These are phyloP conservation scores for Cryptosporidium meleagridis DNA, from an alignment of 169 alveolate species.

Conservation along the genomic window DNA sequence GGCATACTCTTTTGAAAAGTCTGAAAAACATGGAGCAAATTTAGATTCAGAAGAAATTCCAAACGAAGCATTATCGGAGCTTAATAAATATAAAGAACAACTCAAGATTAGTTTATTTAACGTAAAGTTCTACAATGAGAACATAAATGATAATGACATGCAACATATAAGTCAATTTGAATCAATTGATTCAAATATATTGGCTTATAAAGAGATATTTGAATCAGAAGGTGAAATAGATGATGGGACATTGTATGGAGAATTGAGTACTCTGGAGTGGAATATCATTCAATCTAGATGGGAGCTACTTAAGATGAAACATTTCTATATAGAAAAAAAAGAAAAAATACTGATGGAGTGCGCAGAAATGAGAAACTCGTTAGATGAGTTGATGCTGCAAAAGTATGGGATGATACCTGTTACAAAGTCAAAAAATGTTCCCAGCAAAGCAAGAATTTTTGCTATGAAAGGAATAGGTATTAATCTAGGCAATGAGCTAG, in stretches of 20 bases:
- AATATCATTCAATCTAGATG: conserved; percentile 67
- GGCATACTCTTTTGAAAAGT: conserved; percentile 34
- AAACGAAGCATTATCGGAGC: conserved; percentile 27
- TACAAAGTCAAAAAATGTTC: conserved; percentile 6
- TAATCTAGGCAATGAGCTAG: not conserved
- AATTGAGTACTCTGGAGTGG: conserved; percentile 59
- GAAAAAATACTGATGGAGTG: conserved; percentile 42
- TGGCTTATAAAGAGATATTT: conserved; percentile 12
- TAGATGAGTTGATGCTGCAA: conserved; percentile 24
- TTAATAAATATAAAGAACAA: conserved; percentile 46
- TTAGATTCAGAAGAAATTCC: conserved; percentile 28
- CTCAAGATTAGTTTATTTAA: conserved; percentile 38
- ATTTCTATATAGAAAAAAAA: conserved; percentile 42
- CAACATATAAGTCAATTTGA: conserved; percentile 37
- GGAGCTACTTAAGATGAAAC: conserved; percentile 52
- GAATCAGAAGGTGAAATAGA: conserved; percentile 65
- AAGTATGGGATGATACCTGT: conserved; percentile 49
- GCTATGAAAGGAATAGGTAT: conserved; percentile 38
- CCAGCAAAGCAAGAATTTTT: not conserved
- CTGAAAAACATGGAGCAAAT: conserved; percentile 2
- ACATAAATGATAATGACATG: conserved; percentile 54
- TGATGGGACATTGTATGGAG: conserved; percentile 62
- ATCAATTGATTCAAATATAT: conserved; percentile 6
- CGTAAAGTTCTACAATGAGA: conserved; percentile 18
- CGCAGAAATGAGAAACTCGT: conserved; percentile 54